Conservation (phyloP, 768 basidiomycete genomes). For the Cyclocybe aegerita region DNA sequence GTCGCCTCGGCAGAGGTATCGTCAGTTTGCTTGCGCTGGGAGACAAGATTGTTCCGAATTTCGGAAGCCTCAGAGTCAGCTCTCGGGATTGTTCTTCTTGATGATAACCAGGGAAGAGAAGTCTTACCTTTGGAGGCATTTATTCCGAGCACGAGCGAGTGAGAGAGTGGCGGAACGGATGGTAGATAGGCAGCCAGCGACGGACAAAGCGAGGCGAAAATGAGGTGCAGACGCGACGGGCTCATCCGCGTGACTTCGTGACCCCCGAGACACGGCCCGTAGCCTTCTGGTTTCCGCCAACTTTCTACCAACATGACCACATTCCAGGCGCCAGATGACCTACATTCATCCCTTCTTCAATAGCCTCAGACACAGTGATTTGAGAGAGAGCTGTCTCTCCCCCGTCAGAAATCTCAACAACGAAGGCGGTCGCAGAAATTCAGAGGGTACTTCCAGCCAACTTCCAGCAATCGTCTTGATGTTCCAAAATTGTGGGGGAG, state of each 20-base stretch:
- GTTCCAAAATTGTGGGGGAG: no score
- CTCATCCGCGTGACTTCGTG: constrained; percentile 25
- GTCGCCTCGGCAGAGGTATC: constrained; percentile 31
- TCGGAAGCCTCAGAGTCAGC: neutral
- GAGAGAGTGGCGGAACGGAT: constrained; percentile 1
- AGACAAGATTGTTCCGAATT: neutral
- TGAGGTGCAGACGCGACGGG: constrained; percentile 20
- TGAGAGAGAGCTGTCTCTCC: no score
- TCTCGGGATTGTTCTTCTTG: neutral
- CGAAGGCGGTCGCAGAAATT: no score
- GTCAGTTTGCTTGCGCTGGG: constrained; percentile 62
- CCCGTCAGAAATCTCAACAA: no score
- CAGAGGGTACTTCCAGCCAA: no score
- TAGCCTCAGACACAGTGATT: no score
- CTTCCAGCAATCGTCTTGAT: no score
- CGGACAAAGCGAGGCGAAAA: constrained; percentile 13
- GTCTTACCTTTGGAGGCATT: constrained; percentile 39
- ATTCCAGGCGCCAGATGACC: no score
- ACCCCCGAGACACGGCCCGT: constrained; percentile 2
- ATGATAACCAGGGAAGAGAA: neutral
- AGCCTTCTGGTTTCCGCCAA: neutral
- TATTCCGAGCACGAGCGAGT: neutral
- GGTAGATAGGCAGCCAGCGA: neutral
- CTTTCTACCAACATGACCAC: neutral
- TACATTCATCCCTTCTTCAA: no score